Conservation (phyloP, 2,329 filamentous ascomycete genomes). For the Clonostachys rhizophaga region DNA sequence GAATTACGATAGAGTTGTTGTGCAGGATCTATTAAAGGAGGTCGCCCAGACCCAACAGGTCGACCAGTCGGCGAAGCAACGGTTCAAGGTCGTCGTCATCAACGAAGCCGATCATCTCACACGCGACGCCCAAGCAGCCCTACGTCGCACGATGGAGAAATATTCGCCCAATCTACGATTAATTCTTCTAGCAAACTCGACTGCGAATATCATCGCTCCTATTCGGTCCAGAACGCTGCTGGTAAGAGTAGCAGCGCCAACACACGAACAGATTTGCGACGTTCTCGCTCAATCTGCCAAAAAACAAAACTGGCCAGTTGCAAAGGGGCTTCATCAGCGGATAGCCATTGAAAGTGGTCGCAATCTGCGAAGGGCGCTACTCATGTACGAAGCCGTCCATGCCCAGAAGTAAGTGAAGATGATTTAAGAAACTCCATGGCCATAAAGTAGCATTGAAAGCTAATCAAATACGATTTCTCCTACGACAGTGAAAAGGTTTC, state of each 20-base stretch:
- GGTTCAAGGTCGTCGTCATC: slow-evolving; percentile 98
- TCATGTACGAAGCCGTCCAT: slow-evolving; percentile 97
- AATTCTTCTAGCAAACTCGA: slow-evolving; percentile 91
- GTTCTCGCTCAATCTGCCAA: slow-evolving; percentile 68
- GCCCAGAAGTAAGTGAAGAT: slow-evolving; percentile 76
- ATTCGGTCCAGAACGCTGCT: slow-evolving; percentile 89
- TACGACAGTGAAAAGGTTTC: slow-evolving; percentile 75
- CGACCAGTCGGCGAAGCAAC: slow-evolving; percentile 83
- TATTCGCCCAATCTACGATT: slow-evolving; percentile 92
- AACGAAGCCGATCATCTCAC: slow-evolving; percentile 96
- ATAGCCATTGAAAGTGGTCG: slow-evolving; percentile 89
- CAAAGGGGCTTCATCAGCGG: slow-evolving; percentile 70
- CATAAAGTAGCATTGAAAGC: not conserved
- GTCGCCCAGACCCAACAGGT: slow-evolving; percentile 99
- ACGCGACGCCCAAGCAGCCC: slow-evolving; percentile 88
- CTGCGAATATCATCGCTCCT: slow-evolving; percentile 97
- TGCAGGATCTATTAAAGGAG: slow-evolving; percentile 94
- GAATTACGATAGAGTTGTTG: slow-evolving; percentile 91
- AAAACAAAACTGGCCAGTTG: slow-evolving; percentile 79
- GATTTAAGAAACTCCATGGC: not conserved
- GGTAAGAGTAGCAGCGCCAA: slow-evolving; percentile 86
- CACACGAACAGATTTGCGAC: slow-evolving; percentile 75
- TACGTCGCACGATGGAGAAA: slow-evolving; percentile 97
- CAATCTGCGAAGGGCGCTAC: slow-evolving; percentile 81
- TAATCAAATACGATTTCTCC: not conserved